phyloP scores from a whole-genome alignment of 1,139 yeast species.

The Lodderomyces oxycetoniae region DNA sequence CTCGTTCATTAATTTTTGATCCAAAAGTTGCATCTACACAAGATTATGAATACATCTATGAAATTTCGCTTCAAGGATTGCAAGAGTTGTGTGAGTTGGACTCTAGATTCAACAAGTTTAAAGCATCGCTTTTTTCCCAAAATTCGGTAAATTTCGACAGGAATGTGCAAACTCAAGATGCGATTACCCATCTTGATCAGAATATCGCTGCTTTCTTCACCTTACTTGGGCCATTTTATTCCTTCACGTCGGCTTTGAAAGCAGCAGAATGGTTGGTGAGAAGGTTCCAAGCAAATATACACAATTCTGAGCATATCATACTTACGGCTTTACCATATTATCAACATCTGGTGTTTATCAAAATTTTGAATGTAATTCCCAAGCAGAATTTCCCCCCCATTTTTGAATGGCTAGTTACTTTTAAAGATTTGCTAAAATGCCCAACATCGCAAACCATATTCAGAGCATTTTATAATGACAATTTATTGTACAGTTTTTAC shows the following conservation, averaged over 20 bases:
- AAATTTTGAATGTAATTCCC: slow-evolving; percentile 68
- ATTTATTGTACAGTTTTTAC: slow-evolving; percentile 63
- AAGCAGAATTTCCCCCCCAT: slow-evolving; percentile 63
- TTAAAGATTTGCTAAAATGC: slow-evolving; percentile 56
- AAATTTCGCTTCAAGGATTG: slow-evolving; percentile 70
- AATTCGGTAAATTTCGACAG: slow-evolving; percentile 77
- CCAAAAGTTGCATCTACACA: slow-evolving; percentile 87
- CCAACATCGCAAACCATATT: slow-evolving; percentile 71
- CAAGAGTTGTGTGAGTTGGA: slow-evolving; percentile 69
- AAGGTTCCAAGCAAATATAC: slow-evolving; percentile 80
- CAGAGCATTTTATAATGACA: slow-evolving; percentile 65
- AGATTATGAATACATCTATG: slow-evolving; percentile 79
- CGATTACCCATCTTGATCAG: slow-evolving; percentile 63
- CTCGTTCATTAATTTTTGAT: slow-evolving; percentile 82
- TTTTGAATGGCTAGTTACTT: slow-evolving; percentile 66
- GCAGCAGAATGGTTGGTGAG: slow-evolving; percentile 95
- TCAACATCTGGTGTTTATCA: slow-evolving; percentile 64
- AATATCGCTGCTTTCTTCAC: slow-evolving; percentile 73
- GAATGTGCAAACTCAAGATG: slow-evolving; percentile 71
- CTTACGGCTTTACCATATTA: slow-evolving; percentile 76
- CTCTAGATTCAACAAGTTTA: slow-evolving; percentile 66
- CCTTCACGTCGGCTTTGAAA: slow-evolving; percentile 67
- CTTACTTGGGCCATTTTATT: slow-evolving; percentile 71
- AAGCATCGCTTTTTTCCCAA: slow-evolving; percentile 71
- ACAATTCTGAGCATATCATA: slow-evolving; percentile 68